Evolutionary conservation across 2,329 filamentous ascomycete species (phyloP), one percentile per base, ranked within the genome.

Genomic region (Myriangium duriaei): DNA sequence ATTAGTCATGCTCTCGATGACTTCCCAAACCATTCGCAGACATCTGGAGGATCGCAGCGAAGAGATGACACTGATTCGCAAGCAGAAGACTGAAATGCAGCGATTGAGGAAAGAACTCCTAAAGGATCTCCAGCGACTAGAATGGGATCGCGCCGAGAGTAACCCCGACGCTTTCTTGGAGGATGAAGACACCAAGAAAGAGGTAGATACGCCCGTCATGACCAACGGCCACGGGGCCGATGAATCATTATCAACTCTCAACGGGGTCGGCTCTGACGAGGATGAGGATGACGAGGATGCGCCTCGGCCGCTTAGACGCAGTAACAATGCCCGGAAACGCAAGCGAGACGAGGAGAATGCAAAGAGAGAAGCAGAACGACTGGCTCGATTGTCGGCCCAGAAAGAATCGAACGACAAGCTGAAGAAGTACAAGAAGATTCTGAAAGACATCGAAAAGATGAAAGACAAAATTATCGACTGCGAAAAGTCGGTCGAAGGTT

Each of bases 11-110:
- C 67, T 96, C 43, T 87, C 83, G 2, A 71, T 87, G 40, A 80
- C 86, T 51, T 95, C 91, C 0, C 87, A 85, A 55, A 78, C 81
- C 2, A 74, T 96, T 48, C 79, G 88, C 37, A 79, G 76, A 11
- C 93, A 92, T 55, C 81, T 98, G 68, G 85, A 94, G 48, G 80
- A 88, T 45, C 93, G 87, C 61, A 85, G 81, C 46, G 83, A 88
- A 53, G 82, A 85, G 38, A 95, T 96, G 87, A 98, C 91, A 2
- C 76, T 78, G 39, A 85, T 92, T 53, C 79, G 91, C 34, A 98
- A 98, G 59, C 82, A 92, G 55, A 95, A 94, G 64, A 94, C 95
- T 44, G 84, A 93, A 47, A 81, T 77, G 60, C 88, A 96, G 61
- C 75, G 86, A 47, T 75, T 81, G 49, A 77, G 81, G 46, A 80